Evolutionary conservation across 2,329 filamentous ascomycete species (phyloP).

Genomic region (Aspergillus latus): DNA sequence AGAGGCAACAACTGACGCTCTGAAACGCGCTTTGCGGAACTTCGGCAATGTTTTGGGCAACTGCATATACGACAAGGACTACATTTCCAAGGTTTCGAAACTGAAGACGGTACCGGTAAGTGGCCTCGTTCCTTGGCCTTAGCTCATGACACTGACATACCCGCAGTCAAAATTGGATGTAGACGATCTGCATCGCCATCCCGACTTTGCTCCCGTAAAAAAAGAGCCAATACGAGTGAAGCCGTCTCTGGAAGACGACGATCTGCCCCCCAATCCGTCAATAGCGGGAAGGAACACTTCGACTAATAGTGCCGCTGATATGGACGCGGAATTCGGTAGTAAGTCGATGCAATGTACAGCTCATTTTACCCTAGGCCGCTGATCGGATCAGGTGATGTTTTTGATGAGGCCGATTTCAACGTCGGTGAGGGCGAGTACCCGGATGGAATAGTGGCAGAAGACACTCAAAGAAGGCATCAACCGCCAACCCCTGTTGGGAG

Average conservation of each 20-base stretch:
- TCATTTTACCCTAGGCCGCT: slow-evolving; percentile 13
- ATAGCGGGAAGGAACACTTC: slow-evolving; percentile 28
- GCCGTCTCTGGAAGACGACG: slow-evolving; percentile 47
- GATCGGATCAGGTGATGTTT: slow-evolving; percentile 54
- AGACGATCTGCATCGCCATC: slow-evolving; percentile 76
- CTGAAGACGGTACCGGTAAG: slow-evolving; percentile 71
- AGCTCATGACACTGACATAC: background rate
- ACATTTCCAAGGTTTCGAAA: slow-evolving; percentile 84
- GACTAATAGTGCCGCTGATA: slow-evolving; percentile 33
- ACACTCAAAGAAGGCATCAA: slow-evolving; percentile 26
- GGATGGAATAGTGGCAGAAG: slow-evolving; percentile 68
- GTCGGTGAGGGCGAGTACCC: slow-evolving; percentile 69
- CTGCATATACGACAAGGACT: slow-evolving; percentile 96
- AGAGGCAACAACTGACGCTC: slow-evolving; percentile 88
- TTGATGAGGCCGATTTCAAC: slow-evolving; percentile 75
- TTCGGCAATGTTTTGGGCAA: slow-evolving; percentile 98
- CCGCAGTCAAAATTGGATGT: slow-evolving; percentile 68
- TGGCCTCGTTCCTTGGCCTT: background rate
- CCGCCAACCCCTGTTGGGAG: slow-evolving; percentile 28
- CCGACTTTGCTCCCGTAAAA: slow-evolving; percentile 65
- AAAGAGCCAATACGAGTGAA: slow-evolving; percentile 50
- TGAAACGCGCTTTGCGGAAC: slow-evolving; percentile 84
- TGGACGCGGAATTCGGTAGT: slow-evolving; percentile 47
- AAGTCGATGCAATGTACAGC: slow-evolving; percentile 16
- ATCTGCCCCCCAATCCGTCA: slow-evolving; percentile 38